Percentiles rank a stretch among this genome's conserved stretches.
Conservation (phyloP, 257 asterid genomes). For the Ligustrum vulgare region DNA sequence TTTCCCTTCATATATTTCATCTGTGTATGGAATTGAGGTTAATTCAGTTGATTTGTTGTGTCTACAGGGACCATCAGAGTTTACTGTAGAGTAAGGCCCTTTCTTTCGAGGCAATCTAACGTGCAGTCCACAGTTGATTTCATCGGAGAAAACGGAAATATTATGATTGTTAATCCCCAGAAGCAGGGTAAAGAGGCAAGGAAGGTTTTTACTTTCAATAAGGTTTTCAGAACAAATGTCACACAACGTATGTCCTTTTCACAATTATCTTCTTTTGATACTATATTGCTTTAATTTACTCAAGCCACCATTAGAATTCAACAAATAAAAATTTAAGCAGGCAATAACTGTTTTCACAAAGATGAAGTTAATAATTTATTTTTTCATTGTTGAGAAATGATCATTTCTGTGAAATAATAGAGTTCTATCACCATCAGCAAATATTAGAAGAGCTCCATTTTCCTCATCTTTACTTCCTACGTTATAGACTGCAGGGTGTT, state of each 20-base stretch:
- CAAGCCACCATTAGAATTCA: neutral
- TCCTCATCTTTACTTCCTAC: neutral
- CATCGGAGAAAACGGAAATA: constrained; percentile 86
- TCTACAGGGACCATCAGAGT: constrained; percentile 80
- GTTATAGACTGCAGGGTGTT: neutral
- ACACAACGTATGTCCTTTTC: constrained; percentile 68
- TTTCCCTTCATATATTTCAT: constrained; percentile 11
- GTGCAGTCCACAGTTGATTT: constrained; percentile 74
- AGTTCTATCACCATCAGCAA: neutral
- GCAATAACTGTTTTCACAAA: neutral
- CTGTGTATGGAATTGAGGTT: neutral
- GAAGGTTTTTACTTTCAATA: constrained; percentile 75
- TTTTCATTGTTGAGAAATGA: constrained; percentile 1
- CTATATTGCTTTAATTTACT: constrained; percentile 10
- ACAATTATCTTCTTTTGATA: constrained; percentile 15
- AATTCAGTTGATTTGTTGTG: neutral
- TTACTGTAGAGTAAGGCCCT: constrained; percentile 85
- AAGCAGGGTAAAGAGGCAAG: constrained; percentile 85
- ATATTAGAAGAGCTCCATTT: neutral
- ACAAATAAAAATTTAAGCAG: neutral
- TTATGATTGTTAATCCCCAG: constrained; percentile 77
- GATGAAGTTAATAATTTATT: neutral
- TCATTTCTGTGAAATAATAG: neutral
- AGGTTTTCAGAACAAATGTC: constrained; percentile 64
- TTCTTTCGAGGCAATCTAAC: constrained; percentile 54